phyloP scores from a whole-genome alignment of 345 rosid species.

The Durio zibethinus region DNA sequence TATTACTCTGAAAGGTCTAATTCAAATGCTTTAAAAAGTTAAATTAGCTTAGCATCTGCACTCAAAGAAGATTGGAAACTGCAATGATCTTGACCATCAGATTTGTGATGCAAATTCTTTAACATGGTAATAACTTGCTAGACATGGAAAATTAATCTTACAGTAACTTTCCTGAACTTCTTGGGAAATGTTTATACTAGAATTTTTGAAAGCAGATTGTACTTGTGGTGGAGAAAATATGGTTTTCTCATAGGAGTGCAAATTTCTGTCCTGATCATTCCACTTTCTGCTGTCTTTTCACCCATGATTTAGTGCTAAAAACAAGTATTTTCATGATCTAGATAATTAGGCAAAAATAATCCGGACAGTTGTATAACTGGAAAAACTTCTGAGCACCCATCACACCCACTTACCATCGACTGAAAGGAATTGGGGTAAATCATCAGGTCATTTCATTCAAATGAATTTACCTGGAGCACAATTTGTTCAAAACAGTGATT shows the following conservation, averaged over 20 bases:
- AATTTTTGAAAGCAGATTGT: neutral
- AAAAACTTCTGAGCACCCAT: neutral
- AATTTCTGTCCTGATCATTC: neutral
- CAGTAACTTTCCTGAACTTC: neutral
- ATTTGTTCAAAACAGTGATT: neutral
- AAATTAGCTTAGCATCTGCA: neutral
- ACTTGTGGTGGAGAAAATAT: neutral
- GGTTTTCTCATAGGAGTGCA: neutral
- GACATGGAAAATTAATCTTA: neutral
- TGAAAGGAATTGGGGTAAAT: neutral
- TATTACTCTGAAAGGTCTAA: neutral
- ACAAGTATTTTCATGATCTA: neutral
- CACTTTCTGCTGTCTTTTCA: neutral
- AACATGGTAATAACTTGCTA: neutral
- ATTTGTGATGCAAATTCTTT: neutral
- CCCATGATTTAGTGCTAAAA: neutral
- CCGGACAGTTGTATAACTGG: too few relatives aligned
- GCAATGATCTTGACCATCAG: too few relatives aligned
- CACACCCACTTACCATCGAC: neutral
- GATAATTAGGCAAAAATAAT: too few relatives aligned
- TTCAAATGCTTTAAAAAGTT: neutral
- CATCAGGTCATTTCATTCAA: neutral
- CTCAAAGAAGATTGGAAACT: neutral
- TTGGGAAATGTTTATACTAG: neutral
- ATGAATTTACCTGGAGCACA: slow-evolving; percentile 7